Percentiles rank a stretch among this genome's conserved stretches.
These are phyloP conservation scores for Acer yangbiense DNA, from an alignment of 345 rosid species.

Conservation along the genomic window DNA sequence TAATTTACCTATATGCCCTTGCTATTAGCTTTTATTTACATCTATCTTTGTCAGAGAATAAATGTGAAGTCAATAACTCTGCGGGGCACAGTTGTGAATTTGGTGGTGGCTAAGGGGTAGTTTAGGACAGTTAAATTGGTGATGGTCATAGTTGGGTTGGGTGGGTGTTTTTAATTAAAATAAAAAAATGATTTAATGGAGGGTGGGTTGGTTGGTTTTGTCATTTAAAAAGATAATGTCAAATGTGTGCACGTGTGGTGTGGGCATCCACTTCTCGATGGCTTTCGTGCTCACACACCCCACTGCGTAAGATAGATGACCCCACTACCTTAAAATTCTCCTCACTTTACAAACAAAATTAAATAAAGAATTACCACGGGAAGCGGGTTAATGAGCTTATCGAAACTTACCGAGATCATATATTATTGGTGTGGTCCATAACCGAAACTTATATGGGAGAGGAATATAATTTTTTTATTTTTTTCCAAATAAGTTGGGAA, in stretches of 20 bases:
- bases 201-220: too few species aligned
- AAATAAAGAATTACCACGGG: too few species aligned
- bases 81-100: background rate
- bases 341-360: slow-evolving; percentile 6
- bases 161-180: background rate
- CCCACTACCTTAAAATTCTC: slow-evolving; percentile 18
- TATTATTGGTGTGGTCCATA: too few species aligned
- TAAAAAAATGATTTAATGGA: background rate
- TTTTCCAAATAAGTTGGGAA: too few species aligned
- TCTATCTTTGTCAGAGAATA: background rate
- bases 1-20: slow-evolving; percentile 13
- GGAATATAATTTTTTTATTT: too few species aligned
- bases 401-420: too few species aligned
- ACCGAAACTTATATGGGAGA: too few species aligned
- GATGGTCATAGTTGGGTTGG: background rate
- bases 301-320: background rate
- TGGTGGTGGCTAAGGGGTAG: background rate
- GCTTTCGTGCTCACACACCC: slow-evolving; percentile 30
- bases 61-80: too few species aligned
- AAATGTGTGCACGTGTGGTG: slow-evolving; percentile 36
- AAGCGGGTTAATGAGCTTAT: too few species aligned
- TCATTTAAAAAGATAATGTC: background rate
- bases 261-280: slow-evolving; percentile 22
- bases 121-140: background rate
- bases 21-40: background rate